phyloP scores from a whole-genome alignment of 768 basidiomycete genomes.

The Hypsizygus marmoreus region DNA sequence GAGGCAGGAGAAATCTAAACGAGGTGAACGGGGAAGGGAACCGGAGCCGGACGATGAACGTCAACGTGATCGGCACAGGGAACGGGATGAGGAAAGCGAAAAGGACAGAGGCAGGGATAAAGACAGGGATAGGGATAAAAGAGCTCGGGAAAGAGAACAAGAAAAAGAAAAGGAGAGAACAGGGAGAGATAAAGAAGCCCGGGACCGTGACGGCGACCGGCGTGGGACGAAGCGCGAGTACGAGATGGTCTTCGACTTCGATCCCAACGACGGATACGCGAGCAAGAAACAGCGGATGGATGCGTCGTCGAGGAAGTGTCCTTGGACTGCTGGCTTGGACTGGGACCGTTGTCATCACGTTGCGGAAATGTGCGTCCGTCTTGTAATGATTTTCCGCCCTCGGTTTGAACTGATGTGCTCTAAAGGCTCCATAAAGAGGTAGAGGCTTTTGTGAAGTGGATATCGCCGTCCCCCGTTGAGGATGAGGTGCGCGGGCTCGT shows the following conservation, averaged over 20 bases:
- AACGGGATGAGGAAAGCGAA: constrained; percentile 41
- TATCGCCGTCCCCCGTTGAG: constrained; percentile 83
- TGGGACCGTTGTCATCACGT: constrained; percentile 77
- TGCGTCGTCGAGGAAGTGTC: constrained; percentile 55
- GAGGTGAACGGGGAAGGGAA: constrained; percentile 1
- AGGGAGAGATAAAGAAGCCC: constrained; percentile 23
- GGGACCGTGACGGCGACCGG: constrained; percentile 23
- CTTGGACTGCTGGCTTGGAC: constrained; percentile 73
- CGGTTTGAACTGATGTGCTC: constrained; percentile 6
- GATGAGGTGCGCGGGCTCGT: constrained; percentile 81
- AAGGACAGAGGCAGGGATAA: constrained; percentile 16
- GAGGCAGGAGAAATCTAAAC: neutral
- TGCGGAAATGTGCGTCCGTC: constrained; percentile 72
- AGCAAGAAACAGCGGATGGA: constrained; percentile 55
- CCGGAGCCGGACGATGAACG: constrained; percentile 3
- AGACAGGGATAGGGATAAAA: constrained; percentile 6
- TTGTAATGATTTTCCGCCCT: constrained; percentile 1
- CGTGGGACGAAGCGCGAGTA: constrained; percentile 46
- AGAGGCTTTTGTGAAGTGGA: constrained; percentile 80
- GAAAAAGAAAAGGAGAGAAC: constrained; percentile 21
- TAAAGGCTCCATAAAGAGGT: constrained; percentile 86
- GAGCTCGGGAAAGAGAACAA: constrained; percentile 17
- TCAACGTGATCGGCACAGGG: constrained; percentile 27
- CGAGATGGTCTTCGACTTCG: constrained; percentile 40
- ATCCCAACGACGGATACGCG: constrained; percentile 50